phyloP scores from a whole-genome alignment of 2,329 filamentous ascomycete species.

The Xylaria sp. region DNA sequence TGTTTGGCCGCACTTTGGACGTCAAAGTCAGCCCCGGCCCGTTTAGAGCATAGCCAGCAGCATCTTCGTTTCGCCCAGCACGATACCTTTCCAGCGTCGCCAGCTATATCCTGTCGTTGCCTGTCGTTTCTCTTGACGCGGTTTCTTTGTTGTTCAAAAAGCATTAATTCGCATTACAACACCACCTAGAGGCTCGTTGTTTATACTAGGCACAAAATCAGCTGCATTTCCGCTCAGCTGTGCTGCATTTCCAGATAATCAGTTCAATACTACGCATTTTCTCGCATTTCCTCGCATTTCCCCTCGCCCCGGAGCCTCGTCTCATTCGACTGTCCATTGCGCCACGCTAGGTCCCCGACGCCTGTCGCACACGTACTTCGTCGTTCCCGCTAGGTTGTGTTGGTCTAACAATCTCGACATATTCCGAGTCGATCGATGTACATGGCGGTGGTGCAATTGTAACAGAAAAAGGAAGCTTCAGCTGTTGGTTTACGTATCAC shows the following conservation, averaged over 20 bases:
- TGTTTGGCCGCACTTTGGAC: conserved; percentile 4
- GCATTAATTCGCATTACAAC: conserved; percentile 9
- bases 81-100: conserved; percentile 15
- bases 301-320: not conserved
- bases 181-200: conserved; percentile 15
- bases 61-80: conserved; percentile 18
- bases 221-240: conserved; percentile 5
- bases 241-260: conserved; percentile 10
- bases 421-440: conserved; percentile 31
- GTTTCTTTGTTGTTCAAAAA: conserved; percentile 11
- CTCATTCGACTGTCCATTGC: not conserved
- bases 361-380: conserved; percentile 30
- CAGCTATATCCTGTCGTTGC: conserved; percentile 21
- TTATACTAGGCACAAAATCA: not conserved
- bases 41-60: conserved; percentile 10
- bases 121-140: conserved; percentile 11
- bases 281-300: conserved; percentile 13
- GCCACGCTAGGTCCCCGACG: conserved; percentile 17
- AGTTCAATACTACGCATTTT: conserved; percentile 18
- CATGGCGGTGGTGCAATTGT: conserved; percentile 29
- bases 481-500: conserved; percentile 29
- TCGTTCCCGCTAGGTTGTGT: conserved; percentile 14
- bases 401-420: conserved; percentile 10
- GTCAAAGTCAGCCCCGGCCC: conserved; percentile 5
- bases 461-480: conserved; percentile 30